phyloP scores from a whole-genome alignment of 495 filamentous ascomycete species.

The Entonaema liquescens region DNA sequence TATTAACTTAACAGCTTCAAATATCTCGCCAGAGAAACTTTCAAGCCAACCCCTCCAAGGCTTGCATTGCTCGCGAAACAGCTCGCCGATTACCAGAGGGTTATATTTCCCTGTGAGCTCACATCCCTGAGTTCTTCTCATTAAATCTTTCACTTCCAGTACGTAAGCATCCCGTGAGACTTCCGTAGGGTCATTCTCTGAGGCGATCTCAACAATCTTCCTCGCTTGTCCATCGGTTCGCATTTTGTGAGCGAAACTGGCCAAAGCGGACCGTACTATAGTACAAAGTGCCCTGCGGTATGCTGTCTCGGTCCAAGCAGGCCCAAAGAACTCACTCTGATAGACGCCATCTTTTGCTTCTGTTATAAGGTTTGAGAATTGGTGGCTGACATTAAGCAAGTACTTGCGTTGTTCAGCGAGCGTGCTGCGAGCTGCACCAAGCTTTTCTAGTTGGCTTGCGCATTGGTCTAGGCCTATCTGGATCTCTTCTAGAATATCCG shows the following conservation, averaged over 20 bases:
- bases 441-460: constrained; percentile 30
- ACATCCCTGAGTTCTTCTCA: constrained; percentile 47
- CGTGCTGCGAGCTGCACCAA: constrained; percentile 39
- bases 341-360: constrained; percentile 44
- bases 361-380: constrained; percentile 37
- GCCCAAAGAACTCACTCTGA: constrained; percentile 37
- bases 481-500: constrained; percentile 42
- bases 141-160: constrained; percentile 44
- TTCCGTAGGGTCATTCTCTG: constrained; percentile 1
- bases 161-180: constrained; percentile 45
- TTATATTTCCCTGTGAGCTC: constrained; percentile 60
- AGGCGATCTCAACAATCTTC: constrained; percentile 33
- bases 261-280: constrained; percentile 46
- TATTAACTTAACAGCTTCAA: constrained; percentile 37
- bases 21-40: constrained; percentile 39
- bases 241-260: constrained; percentile 48
- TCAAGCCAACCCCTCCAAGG: constrained; percentile 50
- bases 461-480: constrained; percentile 38
- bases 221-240: constrained; percentile 41
- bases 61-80: constrained; percentile 54
- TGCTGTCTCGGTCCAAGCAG: not conserved
- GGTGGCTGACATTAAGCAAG: constrained; percentile 47
- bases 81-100: constrained; percentile 55
- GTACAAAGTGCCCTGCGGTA: constrained; percentile 45
- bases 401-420: constrained; percentile 54